Base-by-base conservation (phyloP, 2,329 filamentous ascomycete species). In the Xylaria sp. region DNA sequence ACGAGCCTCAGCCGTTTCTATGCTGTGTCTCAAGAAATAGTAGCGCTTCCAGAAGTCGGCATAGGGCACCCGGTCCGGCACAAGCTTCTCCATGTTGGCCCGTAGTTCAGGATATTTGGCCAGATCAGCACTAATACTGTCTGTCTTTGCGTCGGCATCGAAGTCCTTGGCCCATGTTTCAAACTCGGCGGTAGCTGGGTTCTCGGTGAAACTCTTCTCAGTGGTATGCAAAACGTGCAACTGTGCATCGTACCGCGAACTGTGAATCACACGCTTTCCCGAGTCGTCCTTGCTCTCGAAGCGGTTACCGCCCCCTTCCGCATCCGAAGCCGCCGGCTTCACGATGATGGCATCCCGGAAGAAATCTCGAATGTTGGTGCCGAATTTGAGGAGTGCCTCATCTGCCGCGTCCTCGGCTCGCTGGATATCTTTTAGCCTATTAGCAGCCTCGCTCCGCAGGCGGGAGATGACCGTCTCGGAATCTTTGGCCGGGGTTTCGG, bases 401-500 rank as follows among this genome's bases (percentile, higher is more conserved):
- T 99, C 96, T 7, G 96, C 96, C 3, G 95, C 95, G 77, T 98
- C 95, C 81, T 99, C 96, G 12, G 95, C 96, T 74, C 89, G 89
- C 77, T 98, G 93, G 21, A 98, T 90, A 68, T 98, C 93, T 77
- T 93, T 96, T 67, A 98, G 83, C 56, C 93, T 89, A 81, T 93
- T 94, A 30, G 92, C 85, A 4, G 94, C 94, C 81, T 97, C 93
- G 21, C 85, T 81, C 65, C 90, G 89, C 78, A 98, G 88, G 53
- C 92, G 88, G 4, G 91, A 89, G 34, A 98, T 88, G 67, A 97
- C 90, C 11, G 89, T 86, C 72, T 89, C 86, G 2, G 85, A 84
- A 39, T 87, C 82, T 69, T 80, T 80, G 36, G 60, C 42, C 11
- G 80, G 74, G 5, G 82, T 79, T 30, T 85, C 82, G 58, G 85